Conservation (phyloP, 164 flowering plant genomes). For the Chimonanthus salicifolius region DNA sequence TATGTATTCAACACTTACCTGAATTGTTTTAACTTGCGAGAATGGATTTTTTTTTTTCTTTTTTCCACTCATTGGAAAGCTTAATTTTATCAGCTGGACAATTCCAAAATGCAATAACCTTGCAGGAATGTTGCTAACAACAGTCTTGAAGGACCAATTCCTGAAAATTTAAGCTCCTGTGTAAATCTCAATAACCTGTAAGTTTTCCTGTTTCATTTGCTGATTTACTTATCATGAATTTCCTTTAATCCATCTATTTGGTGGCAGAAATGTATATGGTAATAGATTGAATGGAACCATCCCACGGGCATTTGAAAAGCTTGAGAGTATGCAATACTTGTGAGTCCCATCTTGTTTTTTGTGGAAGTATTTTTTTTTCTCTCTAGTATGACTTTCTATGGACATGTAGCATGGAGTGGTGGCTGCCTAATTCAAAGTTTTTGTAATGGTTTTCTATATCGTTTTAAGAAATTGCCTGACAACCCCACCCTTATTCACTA, state of each 20-base stretch:
- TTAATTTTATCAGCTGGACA: not conserved
- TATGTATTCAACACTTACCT: slow-evolving; percentile 25
- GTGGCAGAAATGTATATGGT: slow-evolving; percentile 63
- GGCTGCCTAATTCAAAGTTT: too few species aligned
- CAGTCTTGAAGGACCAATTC: slow-evolving; percentile 83
- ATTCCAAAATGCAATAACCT: slow-evolving; percentile 4
- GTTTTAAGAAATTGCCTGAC: too few species aligned
- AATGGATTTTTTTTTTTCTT: not conserved
- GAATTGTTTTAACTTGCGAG: too few species aligned
- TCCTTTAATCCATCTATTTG: slow-evolving; percentile 5
- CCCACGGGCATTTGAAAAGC: slow-evolving; percentile 55
- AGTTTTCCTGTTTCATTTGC: slow-evolving; percentile 16
- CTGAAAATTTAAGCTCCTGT: slow-evolving; percentile 85
- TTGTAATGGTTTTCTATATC: too few species aligned
- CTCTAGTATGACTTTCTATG: too few species aligned
- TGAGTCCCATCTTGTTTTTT: slow-evolving; percentile 28
- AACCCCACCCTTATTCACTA: too few species aligned
- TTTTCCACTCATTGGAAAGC: not conserved
- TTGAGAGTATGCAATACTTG: slow-evolving; percentile 84
- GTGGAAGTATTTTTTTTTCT: too few species aligned
- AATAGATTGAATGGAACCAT: slow-evolving; percentile 76
- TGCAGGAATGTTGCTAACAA: slow-evolving; percentile 88
- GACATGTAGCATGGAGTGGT: too few species aligned
- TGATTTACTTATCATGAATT: not conserved
- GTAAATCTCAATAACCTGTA: slow-evolving; percentile 90